Evolutionary conservation across 768 basidiomycete genomes (phyloP), one percentile per base, ranked within the genome.

Genomic region (Pholiota conissans): DNA sequence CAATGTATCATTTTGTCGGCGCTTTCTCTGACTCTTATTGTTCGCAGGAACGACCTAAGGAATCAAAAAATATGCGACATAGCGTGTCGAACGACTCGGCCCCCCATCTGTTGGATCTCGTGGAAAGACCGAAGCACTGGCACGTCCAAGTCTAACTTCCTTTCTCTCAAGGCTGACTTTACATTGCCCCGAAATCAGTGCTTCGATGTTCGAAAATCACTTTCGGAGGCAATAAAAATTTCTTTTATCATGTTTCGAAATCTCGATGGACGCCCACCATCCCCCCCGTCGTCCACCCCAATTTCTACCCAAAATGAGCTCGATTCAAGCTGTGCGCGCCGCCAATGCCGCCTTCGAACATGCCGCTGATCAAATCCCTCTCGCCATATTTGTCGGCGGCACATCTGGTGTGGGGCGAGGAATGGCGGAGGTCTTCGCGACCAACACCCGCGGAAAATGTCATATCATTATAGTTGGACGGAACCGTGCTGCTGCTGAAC

Each of bases 401-500:
- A 76, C 75, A 5, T 73, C 75, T 5, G 81, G 77, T 14, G 75
- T 78, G 13, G 81, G 81, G 0, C 73, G 74, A 56, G 76, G 73
- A 0, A 74, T 79, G 61, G 78, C 76, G 1, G 72, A 76, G 42
- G 69, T 73, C 4, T 79, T 83, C 58, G 80, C 76, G 4, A 59
- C 64, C 1, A 70, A 76, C 65, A 78, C 76, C 1, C 68, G 76
- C 26, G 80, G 81, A 9, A 74, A 76, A 46, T 73, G 74, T 6
- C 76, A 77, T 54, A 80, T 83, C 66, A 65, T 82, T 58, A 73
- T 84, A 54, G 67, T 79, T 42, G 82, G 82, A 5, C 75, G 81
- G 42, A 82, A 81, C 65, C 69, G 74, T 35, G 68, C 69, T n/a
- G 76, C 79, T 14, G 82, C 80, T 5, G 73, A 80, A 46, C 49